Base-by-base conservation (phyloP, 495 filamentous ascomycete species). In the Neurospora africana region DNA sequence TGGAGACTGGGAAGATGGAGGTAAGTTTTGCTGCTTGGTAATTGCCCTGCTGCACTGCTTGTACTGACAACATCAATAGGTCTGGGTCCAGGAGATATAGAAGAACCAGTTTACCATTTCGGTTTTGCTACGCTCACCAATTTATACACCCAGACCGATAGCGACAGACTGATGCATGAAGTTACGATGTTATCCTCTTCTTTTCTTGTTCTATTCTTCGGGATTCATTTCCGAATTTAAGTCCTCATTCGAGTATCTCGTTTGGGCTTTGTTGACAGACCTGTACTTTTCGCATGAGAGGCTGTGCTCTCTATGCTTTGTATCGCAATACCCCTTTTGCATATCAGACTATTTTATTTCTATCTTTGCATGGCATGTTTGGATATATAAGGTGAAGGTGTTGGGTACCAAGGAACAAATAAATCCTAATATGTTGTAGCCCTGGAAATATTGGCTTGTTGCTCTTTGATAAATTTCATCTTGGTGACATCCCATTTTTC, bases 1-100 rank as follows among this genome's bases (percentile, higher is more conserved):
- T 85, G 61, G 94, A 97, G 73, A 91, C 94, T 84, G 94, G 93
- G 38, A 98, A 97, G 88, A 89, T 98, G 87, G 95, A 98, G 89
- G 93, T 98, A 80, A 85, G 92, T 84, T 69, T 41, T 67, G 33
- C 9, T 27, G 67, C 36, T 67, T 5, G 36, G 38, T 23, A n/a
- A 38, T 39, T 39, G 23, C 19, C 27, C 27, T 43, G 27, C 70
- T 33, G 17, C 15, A 58, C 11, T 19, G 13, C 27, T 39, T 23
- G 69, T 69, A 19, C 72, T 81, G 75, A 80, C 77, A 74, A 70
- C 72, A 69, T 65, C 3, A 74, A 27, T 71, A 92, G 90, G 86
- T 92, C 69, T 92, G 89, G 89, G 85, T 91, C 69, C 87, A 90
- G 79, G 89, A 91, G 78, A 69, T 84, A 76, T 85, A 82, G 76